These are phyloP conservation scores for Exserohilum rostratum DNA, from an alignment of 2,329 filamentous ascomycete species.

Conservation along the genomic window DNA sequence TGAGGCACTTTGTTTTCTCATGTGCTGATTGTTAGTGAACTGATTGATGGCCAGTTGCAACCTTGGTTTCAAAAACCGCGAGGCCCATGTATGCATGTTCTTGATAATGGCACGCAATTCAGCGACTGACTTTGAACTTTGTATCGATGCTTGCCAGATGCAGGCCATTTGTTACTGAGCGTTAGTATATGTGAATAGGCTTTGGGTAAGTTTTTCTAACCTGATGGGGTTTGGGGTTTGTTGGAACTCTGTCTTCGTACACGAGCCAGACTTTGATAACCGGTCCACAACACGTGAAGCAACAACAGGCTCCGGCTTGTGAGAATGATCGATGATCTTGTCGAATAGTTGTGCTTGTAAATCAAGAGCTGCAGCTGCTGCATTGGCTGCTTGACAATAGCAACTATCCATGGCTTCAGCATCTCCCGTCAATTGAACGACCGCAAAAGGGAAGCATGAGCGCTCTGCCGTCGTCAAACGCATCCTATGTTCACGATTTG, in stretches of 20 bases:
- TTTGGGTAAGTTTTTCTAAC: neutral
- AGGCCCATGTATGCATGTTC: conserved; percentile 19
- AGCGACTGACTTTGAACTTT: conserved; percentile 10
- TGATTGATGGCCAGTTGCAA: conserved; percentile 6
- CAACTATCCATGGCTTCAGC: conserved; percentile 3
- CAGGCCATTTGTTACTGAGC: conserved; percentile 10
- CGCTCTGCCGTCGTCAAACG: neutral
- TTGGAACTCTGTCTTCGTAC: conserved; percentile 1
- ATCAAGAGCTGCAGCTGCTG: conserved; percentile 14
- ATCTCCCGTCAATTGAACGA: conserved; percentile 13
- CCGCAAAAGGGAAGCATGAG: conserved; percentile 16
- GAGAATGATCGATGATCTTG: neutral
- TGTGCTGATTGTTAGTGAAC: neutral
- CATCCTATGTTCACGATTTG: neutral
- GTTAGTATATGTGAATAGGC: neutral
- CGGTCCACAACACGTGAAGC: conserved; percentile 16
- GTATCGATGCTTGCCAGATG: conserved; percentile 13
- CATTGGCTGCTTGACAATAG: conserved; percentile 18
- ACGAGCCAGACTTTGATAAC: conserved; percentile 17
- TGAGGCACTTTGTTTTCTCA: neutral
- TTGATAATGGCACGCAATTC: conserved; percentile 9
- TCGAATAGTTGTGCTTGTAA: conserved; percentile 9
- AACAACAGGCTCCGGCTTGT: conserved; percentile 3
- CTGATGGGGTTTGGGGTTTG: neutral
- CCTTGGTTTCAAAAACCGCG: conserved; percentile 11